Conservation (phyloP, 805 yeast genomes). For the Suhomyces xylopsoci region DNA sequence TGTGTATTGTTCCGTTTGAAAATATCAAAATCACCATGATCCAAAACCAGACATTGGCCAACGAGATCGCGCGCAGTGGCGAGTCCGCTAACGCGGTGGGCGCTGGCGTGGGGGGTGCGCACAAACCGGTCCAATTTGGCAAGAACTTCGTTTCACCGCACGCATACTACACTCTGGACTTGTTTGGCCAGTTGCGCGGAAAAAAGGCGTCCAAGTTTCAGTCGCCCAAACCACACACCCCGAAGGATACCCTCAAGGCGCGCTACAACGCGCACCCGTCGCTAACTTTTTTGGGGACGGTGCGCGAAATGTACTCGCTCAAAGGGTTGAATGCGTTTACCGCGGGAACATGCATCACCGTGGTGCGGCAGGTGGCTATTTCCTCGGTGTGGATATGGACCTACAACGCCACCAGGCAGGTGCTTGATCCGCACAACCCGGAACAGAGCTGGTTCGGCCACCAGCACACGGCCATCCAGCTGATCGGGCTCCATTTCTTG, state of each 20-base stretch:
- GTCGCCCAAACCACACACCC: constrained; percentile 12
- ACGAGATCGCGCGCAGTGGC: constrained; percentile 27
- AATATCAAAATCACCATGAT: constrained; percentile 78
- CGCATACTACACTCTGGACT: constrained; percentile 37
- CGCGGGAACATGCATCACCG: constrained; percentile 82
- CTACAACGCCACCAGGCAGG: constrained; percentile 73
- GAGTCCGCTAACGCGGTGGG: constrained; percentile 23
- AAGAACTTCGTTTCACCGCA: constrained; percentile 42
- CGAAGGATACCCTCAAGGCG: constrained; percentile 19
- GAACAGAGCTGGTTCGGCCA: constrained; percentile 45
- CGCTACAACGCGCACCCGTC: constrained; percentile 54
- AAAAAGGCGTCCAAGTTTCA: constrained; percentile 23
- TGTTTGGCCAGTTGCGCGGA: constrained; percentile 25
- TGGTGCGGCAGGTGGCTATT: constrained; percentile 72
- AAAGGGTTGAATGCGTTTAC: constrained; percentile 77
- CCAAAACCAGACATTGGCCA: constrained; percentile 50
- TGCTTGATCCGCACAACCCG: constrained; percentile 50
- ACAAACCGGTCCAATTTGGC: constrained; percentile 19
- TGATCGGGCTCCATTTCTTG: constrained; percentile 51
- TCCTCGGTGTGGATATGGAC: constrained; percentile 83
- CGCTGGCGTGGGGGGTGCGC: constrained; percentile 7
- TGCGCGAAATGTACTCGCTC: constrained; percentile 63
- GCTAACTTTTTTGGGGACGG: constrained; percentile 47
- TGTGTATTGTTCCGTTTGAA: constrained; percentile 89
- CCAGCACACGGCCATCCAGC: constrained; percentile 36